Conservation (phyloP, 2,329 filamentous ascomycete species). For the Fusarium annulatum region DNA sequence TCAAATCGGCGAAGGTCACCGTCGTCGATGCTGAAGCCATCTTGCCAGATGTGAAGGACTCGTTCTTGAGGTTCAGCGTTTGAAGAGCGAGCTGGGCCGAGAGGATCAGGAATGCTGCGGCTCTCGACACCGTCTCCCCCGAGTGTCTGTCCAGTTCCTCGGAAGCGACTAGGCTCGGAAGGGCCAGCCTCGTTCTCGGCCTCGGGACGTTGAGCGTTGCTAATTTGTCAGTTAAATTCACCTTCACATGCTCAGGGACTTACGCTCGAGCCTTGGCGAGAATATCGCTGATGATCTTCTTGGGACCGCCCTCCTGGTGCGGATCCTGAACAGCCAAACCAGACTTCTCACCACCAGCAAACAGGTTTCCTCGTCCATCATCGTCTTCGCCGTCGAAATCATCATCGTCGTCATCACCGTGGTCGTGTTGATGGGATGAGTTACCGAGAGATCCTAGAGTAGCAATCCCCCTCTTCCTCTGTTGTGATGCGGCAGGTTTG, state of each 20-base stretch:
- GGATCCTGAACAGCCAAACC: constrained; percentile 76
- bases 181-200: constrained; percentile 61
- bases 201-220: constrained; percentile 70
- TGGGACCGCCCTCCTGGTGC: constrained; percentile 59
- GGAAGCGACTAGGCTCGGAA: constrained; percentile 67
- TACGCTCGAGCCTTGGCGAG: constrained; percentile 72
- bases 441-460: constrained; percentile 68
- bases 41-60: constrained; percentile 81
- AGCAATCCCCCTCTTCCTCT: constrained; percentile 70
- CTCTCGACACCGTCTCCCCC: constrained; percentile 82
- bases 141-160: constrained; percentile 78
- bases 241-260: constrained; percentile 27
- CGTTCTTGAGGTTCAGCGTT: constrained; percentile 68
- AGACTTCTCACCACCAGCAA: constrained; percentile 88
- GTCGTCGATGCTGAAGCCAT: constrained; percentile 88
- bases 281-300: constrained; percentile 71
- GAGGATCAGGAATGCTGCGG: constrained; percentile 73
- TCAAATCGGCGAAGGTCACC: constrained; percentile 82
- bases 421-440: constrained; percentile 60
- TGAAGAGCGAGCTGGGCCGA: constrained; percentile 44
- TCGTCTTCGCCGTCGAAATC: constrained; percentile 67
- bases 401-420: constrained; percentile 71
- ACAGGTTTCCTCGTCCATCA: constrained; percentile 74
- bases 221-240: constrained; percentile 47
- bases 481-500: constrained; percentile 50